A percentile compares a stretch with the other conserved stretches of the same genome.
phyloP scores from a whole-genome alignment of 2,329 filamentous ascomycete genomes.

The Arthrobotrys musiformis region DNA sequence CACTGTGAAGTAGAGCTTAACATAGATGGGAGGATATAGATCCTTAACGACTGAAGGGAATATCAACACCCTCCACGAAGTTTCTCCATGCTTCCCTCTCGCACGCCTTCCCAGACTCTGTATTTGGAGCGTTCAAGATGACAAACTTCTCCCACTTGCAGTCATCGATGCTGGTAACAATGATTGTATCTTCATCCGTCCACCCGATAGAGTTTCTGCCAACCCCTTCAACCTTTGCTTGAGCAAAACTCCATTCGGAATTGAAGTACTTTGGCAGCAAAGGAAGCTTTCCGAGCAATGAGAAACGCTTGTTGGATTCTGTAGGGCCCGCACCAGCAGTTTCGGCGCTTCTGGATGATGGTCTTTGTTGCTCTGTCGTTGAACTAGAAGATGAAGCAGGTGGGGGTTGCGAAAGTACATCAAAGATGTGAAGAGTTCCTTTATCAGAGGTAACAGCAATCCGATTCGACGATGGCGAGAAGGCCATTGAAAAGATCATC shows the following conservation, averaged over 20 bases:
- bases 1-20: neutral
- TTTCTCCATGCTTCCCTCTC: conserved; percentile 51
- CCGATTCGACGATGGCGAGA: conserved; percentile 81
- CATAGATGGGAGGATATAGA: neutral
- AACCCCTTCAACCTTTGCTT: conserved; percentile 82
- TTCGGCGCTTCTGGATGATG: conserved; percentile 49
- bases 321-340: conserved; percentile 62
- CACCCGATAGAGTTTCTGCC: conserved; percentile 89
- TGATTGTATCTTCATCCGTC: conserved; percentile 76
- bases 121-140: conserved; percentile 67
- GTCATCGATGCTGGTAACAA: conserved; percentile 84
- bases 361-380: conserved; percentile 40
- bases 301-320: conserved; percentile 79
- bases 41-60: conserved; percentile 36
- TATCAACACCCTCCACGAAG: conserved; percentile 51
- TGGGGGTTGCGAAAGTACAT: conserved; percentile 67
- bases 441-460: conserved; percentile 97
- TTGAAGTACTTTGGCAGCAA: conserved; percentile 87
- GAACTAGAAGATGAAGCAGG: conserved; percentile 56
- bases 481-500: conserved; percentile 84
- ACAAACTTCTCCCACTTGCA: conserved; percentile 89
- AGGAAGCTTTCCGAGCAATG: conserved; percentile 82
- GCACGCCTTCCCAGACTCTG: conserved; percentile 44
- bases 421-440: conserved; percentile 92
- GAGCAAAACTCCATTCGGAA: conserved; percentile 87